These are phyloP conservation scores for Rhododendron vialii DNA, from an alignment of 148 eudicot genomes.

Conservation along the genomic window DNA sequence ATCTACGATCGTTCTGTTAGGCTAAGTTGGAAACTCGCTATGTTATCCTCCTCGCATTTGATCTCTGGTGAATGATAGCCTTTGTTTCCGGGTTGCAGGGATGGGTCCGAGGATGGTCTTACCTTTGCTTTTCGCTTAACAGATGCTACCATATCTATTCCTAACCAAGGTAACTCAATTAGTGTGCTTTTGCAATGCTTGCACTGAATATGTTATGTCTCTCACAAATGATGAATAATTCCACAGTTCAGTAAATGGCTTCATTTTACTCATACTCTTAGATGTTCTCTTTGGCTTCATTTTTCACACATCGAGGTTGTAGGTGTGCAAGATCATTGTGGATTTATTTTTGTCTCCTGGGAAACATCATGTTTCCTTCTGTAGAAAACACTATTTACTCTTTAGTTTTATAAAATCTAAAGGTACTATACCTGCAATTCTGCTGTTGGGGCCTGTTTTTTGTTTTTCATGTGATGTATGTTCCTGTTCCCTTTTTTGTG, in stretches of 20 bases:
- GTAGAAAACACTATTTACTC: not conserved
- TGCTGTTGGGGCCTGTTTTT: not conserved
- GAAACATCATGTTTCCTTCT: not conserved
- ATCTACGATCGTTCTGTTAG: not conserved
- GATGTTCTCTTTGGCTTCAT: not conserved
- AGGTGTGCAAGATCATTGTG: not conserved
- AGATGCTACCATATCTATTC: constrained; percentile 67
- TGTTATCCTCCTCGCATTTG: not conserved
- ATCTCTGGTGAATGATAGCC: not conserved
- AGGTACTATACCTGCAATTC: not conserved
- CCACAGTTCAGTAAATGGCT: not conserved
- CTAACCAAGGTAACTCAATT: constrained; percentile 69
- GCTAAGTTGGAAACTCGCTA: not conserved
- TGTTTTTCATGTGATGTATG: not conserved
- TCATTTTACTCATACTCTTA: not conserved
- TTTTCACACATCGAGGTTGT: not conserved
- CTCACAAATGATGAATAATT: not conserved
- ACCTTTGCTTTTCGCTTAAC: constrained; percentile 94
- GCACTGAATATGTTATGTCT: not conserved
- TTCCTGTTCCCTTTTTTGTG: not conserved
- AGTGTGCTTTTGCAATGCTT: constrained; percentile 3
- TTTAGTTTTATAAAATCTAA: not conserved
- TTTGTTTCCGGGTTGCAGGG: constrained; percentile 41
- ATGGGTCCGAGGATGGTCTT: constrained; percentile 85
- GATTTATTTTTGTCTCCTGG: not conserved